Base-by-base conservation (phyloP, 768 basidiomycete species). In the Kwoniella dejecticola region DNA sequence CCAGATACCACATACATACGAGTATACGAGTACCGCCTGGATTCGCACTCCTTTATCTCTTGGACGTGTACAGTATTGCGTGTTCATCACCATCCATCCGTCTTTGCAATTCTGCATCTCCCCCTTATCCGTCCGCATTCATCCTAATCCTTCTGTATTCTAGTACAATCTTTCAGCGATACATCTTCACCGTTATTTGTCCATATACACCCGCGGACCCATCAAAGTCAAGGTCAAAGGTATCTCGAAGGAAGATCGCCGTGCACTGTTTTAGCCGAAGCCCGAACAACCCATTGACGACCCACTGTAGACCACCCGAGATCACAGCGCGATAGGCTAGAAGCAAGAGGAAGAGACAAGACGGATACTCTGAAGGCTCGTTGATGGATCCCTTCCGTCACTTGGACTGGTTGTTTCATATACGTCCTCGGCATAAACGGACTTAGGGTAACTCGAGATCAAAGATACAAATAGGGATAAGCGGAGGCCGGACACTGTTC, bases 21-120 rank as follows among this genome's bases (percentile, higher is more conserved):
- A 38, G n/a, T n/a, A n/a, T n/a, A 48, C 46, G 46, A 48, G 46
- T 23, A 48, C 48, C 48, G 48, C 48, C 48, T 50, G 30, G 11
- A 50, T 50, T 50, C 48, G 48, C 48, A 50, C 48, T 33, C 26
- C 21, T 26, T 48, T 15, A 48, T 29, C 46, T 13, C 19, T 30
- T 27, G 15, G 33, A 36, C 7, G 15, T 36, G 15, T 15, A 15
- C 15, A n/a, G 33, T 36, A 17, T n/a, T 45, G 42, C 42, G 42
- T 45, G 23, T 45, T 23, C 23, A 50, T 33, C 48, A 31, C n/a
- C 30, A 23, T 11, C 17, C 24, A 47, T 24, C 23, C 46, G 27
- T 33, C 27, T 30, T 50, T 30, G 15, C 4, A 6, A 15, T 31
- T 27, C 13, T 3, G 11, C 24, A 12, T 30, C 17, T 33, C 21